phyloP scores from a whole-genome alignment of 768 basidiomycete species.

The Agaricus blazei region DNA sequence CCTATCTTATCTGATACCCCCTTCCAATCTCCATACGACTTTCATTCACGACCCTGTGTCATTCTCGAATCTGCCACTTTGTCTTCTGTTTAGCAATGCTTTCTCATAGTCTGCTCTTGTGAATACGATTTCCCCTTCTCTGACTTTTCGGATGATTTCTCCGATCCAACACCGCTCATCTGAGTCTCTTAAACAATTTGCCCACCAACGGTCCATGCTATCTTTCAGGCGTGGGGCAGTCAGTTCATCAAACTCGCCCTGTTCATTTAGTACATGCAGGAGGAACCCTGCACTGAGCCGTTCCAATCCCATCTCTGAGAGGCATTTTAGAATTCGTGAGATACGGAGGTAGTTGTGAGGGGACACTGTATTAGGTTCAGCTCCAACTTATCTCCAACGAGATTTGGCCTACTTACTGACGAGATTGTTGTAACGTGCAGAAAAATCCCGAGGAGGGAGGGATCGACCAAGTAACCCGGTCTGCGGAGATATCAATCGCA shows the following conservation, averaged over 20 bases:
- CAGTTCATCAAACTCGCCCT: constrained; percentile 53
- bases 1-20: constrained; percentile 11
- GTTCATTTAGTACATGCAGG: constrained; percentile 64
- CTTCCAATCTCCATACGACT: background rate
- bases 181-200: constrained; percentile 63
- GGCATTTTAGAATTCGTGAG: constrained; percentile 70
- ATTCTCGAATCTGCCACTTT: constrained; percentile 28
- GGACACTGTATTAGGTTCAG: constrained; percentile 34
- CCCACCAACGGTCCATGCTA: constrained; percentile 81
- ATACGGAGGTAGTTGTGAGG: constrained; percentile 76
- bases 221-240: constrained; percentile 38
- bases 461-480: constrained; percentile 58
- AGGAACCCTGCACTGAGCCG: constrained; percentile 61
- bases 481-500: constrained; percentile 52
- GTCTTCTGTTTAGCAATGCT: constrained; percentile 36
- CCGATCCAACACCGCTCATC: constrained; percentile 53
- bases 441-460: constrained; percentile 42
- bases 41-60: constrained; percentile 4
- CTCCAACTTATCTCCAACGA: too few species aligned
- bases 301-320: constrained; percentile 68
- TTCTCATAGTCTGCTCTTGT: constrained; percentile 54
- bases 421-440: constrained; percentile 58
- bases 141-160: constrained; percentile 43
- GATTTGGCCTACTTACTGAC: constrained; percentile 42
- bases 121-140: constrained; percentile 41